Evolutionary conservation across 768 basidiomycete species (phyloP).

Genomic region (Tylopilus plumbeoviolaceoides): DNA sequence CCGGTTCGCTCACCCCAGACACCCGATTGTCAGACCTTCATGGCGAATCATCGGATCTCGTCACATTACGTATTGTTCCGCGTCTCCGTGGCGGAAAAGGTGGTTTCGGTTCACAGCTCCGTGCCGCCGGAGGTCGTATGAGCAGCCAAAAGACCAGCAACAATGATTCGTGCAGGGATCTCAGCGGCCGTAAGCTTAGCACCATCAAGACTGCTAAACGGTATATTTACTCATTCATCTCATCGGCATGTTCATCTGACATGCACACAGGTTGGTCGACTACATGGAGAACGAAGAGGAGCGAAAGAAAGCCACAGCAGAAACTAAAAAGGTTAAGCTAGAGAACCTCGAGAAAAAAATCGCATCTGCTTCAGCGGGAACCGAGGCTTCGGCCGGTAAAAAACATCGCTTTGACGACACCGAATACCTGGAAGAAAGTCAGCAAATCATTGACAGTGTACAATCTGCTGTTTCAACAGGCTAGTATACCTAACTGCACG

Average conservation of each 20-base stretch:
- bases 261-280: slow-evolving; percentile 59
- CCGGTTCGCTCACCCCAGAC: slow-evolving; percentile 28
- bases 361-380: slow-evolving; percentile 33
- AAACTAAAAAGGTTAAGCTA: slow-evolving; percentile 78
- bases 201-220: slow-evolving; percentile 96
- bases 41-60: slow-evolving; percentile 34
- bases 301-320: slow-evolving; percentile 71
- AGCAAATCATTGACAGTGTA: slow-evolving; percentile 87
- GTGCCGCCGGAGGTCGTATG: slow-evolving; percentile 98
- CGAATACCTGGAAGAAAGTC: slow-evolving; percentile 87
- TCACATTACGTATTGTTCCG: slow-evolving; percentile 72
- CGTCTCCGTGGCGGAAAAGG: slow-evolving; percentile 89
- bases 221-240: slow-evolving; percentile 40
- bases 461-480: slow-evolving; percentile 87
- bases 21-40: slow-evolving; percentile 36
- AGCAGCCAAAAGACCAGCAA: slow-evolving; percentile 93
- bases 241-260: not conserved
- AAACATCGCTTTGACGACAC: slow-evolving; percentile 92
- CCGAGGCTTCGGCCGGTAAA: slow-evolving; percentile 57
- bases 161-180: slow-evolving; percentile 91
- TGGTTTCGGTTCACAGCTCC: slow-evolving; percentile 93
- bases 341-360: slow-evolving; percentile 80
- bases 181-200: slow-evolving; percentile 84
- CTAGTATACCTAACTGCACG: slow-evolving; percentile 30
- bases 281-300: slow-evolving; percentile 84